These are phyloP conservation scores for Ceratocystis albifundus DNA, from an alignment of 2,329 filamentous ascomycete species.

Conservation along the genomic window DNA sequence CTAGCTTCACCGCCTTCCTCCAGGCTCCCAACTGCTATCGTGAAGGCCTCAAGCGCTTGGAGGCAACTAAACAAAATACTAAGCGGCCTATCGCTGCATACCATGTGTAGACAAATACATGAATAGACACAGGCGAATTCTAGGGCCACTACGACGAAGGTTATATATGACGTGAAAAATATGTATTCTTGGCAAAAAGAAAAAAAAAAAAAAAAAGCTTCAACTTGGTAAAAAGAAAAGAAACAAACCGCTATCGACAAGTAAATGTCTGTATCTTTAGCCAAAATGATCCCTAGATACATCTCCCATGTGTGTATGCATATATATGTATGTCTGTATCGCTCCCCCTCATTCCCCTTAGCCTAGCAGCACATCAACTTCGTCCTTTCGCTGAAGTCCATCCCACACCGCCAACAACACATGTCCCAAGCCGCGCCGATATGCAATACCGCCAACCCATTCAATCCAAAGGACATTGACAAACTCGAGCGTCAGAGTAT, in stretches of 20 bases:
- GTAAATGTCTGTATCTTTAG: neutral
- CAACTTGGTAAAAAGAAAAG: too few species aligned
- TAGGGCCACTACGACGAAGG: too few species aligned
- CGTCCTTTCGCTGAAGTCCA: conserved; percentile 31
- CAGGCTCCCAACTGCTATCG: neutral
- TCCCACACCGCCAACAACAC: conserved; percentile 35
- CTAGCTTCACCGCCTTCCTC: neutral
- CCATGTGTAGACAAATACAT: too few species aligned
- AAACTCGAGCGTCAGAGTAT: conserved; percentile 35
- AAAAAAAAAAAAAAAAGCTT: neutral
- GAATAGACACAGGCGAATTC: too few species aligned
- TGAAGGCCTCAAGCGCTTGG: too few species aligned
- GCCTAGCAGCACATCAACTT: conserved; percentile 35
- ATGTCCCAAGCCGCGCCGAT: conserved; percentile 35
- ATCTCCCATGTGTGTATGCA: neutral
- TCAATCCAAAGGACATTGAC: conserved; percentile 40
- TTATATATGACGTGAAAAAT: neutral
- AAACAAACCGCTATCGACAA: neutral
- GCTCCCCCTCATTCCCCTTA: conserved; percentile 23
- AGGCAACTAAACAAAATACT: too few species aligned
- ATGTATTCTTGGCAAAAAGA: neutral
- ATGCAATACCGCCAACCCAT: conserved; percentile 35
- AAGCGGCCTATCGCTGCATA: too few species aligned
- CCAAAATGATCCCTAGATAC: conserved; percentile 2
- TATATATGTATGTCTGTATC: neutral